Conservation (phyloP, 768 basidiomycete species). For the Termitomyces sp. region DNA sequence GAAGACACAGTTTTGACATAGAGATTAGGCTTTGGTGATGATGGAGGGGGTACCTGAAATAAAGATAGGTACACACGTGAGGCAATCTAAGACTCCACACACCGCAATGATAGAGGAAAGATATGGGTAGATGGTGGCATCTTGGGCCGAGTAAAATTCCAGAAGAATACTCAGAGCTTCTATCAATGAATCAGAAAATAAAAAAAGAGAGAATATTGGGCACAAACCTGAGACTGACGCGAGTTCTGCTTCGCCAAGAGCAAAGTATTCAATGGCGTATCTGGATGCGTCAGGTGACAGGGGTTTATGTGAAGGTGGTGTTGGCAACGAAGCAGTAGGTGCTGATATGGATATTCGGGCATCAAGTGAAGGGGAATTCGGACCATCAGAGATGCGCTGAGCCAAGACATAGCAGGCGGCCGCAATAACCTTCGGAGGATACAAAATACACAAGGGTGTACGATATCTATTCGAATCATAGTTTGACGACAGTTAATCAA, state of each 20-base stretch:
- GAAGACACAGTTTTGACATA: constrained; percentile 11
- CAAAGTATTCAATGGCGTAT: constrained; percentile 63
- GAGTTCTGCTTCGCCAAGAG: constrained; percentile 56
- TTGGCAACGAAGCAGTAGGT: constrained; percentile 73
- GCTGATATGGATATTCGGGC: constrained; percentile 67
- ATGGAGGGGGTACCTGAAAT: constrained; percentile 45
- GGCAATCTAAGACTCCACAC: constrained; percentile 19
- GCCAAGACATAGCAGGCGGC: constrained; percentile 75
- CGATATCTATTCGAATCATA: constrained; percentile 49
- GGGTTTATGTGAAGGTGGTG: constrained; percentile 74
- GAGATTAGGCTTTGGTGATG: constrained; percentile 19
- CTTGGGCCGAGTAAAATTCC: constrained; percentile 69
- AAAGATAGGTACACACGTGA: neutral
- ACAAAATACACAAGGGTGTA: constrained; percentile 73
- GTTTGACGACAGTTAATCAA: constrained; percentile 4
- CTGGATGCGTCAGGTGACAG: constrained; percentile 66
- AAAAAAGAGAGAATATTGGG: constrained; percentile 4
- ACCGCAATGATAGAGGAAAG: constrained; percentile 47
- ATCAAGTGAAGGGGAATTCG: constrained; percentile 68
- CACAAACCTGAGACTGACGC: constrained; percentile 51
- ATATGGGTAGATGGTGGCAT: constrained; percentile 41
- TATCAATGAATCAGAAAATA: constrained; percentile 21
- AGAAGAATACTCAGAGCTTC: constrained; percentile 62
- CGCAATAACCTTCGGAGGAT: constrained; percentile 64
- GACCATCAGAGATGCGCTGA: constrained; percentile 66